phyloP scores from a whole-genome alignment of 179 eudicot genomes.

The Patellifolia procumbens region DNA sequence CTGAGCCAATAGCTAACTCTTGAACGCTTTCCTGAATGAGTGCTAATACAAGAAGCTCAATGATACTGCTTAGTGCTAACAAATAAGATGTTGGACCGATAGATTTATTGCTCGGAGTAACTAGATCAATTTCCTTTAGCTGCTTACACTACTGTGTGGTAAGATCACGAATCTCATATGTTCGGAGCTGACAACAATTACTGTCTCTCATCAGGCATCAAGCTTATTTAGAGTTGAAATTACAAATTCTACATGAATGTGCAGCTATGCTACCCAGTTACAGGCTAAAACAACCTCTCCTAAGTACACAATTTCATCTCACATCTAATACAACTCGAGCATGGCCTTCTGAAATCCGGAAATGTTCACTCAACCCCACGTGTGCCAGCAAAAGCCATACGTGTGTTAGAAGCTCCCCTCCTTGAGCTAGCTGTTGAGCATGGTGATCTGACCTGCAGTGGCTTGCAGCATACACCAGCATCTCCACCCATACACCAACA shows the following conservation, averaged over 20 bases:
- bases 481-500: constrained; percentile 43
- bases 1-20: background rate
- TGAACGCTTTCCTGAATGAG: background rate
- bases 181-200: background rate
- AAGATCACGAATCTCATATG: background rate
- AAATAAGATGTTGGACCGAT: background rate
- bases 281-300: background rate
- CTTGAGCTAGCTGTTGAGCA: constrained; percentile 40
- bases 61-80: too few species aligned
- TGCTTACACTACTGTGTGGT: background rate
- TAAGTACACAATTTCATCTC: background rate
- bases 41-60: background rate
- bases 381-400: constrained; percentile 28
- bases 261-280: too few species aligned
- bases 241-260: background rate
- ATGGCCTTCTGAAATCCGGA: constrained; percentile 27
- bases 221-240: background rate
- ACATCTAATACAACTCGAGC: constrained; percentile 17
- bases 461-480: constrained; percentile 41
- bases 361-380: constrained; percentile 22
- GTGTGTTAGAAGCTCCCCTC: constrained; percentile 24
- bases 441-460: constrained; percentile 41
- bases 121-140: background rate
- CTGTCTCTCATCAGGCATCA: background rate
- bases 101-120: background rate